Evolutionary conservation across 768 basidiomycete species (phyloP).

Genomic region (Pulveroboletus sp.): DNA sequence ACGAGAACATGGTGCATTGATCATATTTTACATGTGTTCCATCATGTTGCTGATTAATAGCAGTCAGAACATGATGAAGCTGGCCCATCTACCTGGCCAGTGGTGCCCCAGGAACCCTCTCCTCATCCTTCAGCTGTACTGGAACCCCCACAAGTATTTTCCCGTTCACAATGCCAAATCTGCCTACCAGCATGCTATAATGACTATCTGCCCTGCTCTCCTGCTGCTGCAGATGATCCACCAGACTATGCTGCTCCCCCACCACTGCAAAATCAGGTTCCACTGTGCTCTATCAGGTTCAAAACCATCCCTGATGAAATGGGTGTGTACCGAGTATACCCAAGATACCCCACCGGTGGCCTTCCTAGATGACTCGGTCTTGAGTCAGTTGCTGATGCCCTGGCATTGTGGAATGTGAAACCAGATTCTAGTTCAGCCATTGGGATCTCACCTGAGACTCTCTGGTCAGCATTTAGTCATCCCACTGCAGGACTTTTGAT

Average conservation of each 20-base stretch:
- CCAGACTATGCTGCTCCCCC: neutral
- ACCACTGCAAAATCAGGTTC: no score
- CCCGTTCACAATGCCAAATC: neutral
- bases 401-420: neutral
- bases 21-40: neutral
- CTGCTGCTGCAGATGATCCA: neutral
- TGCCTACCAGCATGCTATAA: neutral
- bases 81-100: neutral
- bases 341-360: neutral
- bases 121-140: neutral
- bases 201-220: neutral
- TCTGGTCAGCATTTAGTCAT: slow-evolving; percentile 17
- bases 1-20: neutral
- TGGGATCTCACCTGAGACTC: neutral
- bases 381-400: neutral
- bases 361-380: neutral
- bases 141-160: neutral
- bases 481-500: slow-evolving; percentile 25
- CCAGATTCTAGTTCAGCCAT: no score
- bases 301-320: neutral
- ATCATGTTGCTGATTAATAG: neutral
- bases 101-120: neutral
- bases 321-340: neutral
- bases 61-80: neutral
- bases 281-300: neutral